Evolutionary conservation across 805 yeast species (phyloP).

Genomic region (Ogataea degrootiae): DNA sequence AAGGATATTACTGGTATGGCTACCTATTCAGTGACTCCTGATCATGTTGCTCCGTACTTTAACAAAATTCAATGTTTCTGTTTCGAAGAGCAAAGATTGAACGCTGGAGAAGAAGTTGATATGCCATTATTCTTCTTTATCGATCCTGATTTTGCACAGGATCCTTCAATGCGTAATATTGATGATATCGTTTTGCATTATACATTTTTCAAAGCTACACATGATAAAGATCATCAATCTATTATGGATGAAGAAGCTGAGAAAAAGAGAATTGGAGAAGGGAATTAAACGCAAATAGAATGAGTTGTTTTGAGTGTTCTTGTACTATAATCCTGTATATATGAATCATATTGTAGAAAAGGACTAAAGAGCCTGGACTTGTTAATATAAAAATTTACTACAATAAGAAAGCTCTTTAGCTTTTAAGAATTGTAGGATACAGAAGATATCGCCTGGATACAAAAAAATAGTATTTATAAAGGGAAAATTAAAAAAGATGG

Average conservation of each 20-base stretch:
- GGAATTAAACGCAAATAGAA: neutral
- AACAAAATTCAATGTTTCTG: conserved; percentile 98
- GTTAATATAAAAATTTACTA: neutral
- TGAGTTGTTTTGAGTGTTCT: neutral
- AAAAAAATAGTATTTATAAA: neutral
- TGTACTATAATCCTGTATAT: neutral
- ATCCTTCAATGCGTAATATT: conserved; percentile 86
- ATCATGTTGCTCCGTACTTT: conserved; percentile 93
- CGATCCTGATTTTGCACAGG: conserved; percentile 92
- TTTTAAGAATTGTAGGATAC: neutral
- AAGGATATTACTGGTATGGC: conserved; percentile 98
- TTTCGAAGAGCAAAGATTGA: conserved; percentile 90
- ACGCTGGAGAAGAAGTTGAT: conserved; percentile 96
- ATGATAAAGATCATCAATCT: conserved; percentile 24
- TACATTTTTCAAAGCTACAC: conserved; percentile 73
- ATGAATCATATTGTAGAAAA: neutral
- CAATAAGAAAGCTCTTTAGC: neutral
- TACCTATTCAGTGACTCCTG: conserved; percentile 94
- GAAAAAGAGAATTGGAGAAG: conserved; percentile 1
- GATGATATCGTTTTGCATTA: conserved; percentile 89
- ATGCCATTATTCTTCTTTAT: conserved; percentile 98
- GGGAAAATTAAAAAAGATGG: neutral
- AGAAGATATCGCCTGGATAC: neutral
- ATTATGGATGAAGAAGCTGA: conserved; percentile 20
- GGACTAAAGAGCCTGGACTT: neutral